A percentile compares a stretch with the other conserved stretches of the same genome.
These are phyloP conservation scores for Phytophthora macrochlamydospora DNA, from an alignment of 352 stramenopile species.

Conservation along the genomic window DNA sequence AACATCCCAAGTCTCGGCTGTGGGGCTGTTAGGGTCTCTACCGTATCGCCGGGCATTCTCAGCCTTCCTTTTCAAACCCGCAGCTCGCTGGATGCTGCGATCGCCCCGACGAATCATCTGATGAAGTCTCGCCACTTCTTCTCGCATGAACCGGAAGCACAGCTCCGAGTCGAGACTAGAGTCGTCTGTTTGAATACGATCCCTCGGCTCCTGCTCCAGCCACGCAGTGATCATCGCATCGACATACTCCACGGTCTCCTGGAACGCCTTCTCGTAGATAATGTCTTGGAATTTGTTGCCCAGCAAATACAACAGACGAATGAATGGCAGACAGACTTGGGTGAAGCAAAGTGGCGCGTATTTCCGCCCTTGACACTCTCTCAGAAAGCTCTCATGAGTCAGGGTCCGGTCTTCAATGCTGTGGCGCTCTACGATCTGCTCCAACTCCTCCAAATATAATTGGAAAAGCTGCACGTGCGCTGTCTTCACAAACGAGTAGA, in stretches of 20 bases:
- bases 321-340: conserved; percentile 40
- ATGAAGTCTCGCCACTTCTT: conserved; percentile 32
- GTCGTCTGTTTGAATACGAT: conserved; percentile 3
- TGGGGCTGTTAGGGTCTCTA: not conserved
- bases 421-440: conserved; percentile 35
- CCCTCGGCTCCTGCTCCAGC: conserved; percentile 12
- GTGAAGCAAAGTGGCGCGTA: conserved; percentile 47
- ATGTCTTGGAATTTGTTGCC: conserved; percentile 56
- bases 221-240: conserved; percentile 33
- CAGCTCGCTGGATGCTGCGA: conserved; percentile 13
- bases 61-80: conserved; percentile 11
- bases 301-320: conserved; percentile 44
- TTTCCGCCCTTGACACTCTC: conserved; percentile 21
- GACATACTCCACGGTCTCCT: conserved; percentile 26
- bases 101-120: conserved; percentile 35
- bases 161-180: conserved; percentile 30
- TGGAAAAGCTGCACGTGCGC: conserved; percentile 33
- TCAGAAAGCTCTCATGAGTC: conserved; percentile 31
- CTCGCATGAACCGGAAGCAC: conserved; percentile 36
- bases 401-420: conserved; percentile 33
- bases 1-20: conserved; percentile 30
- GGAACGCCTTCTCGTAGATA: conserved; percentile 43
- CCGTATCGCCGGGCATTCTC: conserved; percentile 1
- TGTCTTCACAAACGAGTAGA: conserved; percentile 36
- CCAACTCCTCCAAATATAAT: conserved; percentile 33